Conservation (phyloP, 1,139 yeast genomes). For the Spencermartinsiella ligniputridi region DNA sequence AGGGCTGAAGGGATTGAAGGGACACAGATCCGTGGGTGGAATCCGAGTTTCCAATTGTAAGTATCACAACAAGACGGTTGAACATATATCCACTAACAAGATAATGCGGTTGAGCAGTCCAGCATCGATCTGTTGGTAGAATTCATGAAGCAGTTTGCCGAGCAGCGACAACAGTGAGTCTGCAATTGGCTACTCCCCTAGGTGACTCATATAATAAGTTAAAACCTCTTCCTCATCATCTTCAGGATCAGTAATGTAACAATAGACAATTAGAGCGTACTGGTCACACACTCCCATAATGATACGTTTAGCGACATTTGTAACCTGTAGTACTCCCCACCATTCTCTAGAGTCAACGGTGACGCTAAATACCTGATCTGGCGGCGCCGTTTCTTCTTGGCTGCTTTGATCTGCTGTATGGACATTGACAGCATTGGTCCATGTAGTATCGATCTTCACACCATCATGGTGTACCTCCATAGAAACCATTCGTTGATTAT, state of each 20-base stretch:
- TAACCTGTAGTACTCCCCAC: conserved; percentile 30
- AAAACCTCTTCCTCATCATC: conserved; percentile 20
- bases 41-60: conserved; percentile 73
- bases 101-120: conserved; percentile 73
- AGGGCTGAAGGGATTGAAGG: conserved; percentile 74
- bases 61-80: conserved; percentile 1
- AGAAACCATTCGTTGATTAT: conserved; percentile 25
- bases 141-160: conserved; percentile 62
- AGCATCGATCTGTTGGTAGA: conserved; percentile 59
- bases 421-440: conserved; percentile 26
- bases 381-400: background rate
- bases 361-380: conserved; percentile 8
- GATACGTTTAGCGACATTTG: conserved; percentile 27
- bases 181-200: conserved; percentile 8
- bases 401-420: conserved; percentile 15
- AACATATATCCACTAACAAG: conserved; percentile 25
- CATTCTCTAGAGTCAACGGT: conserved; percentile 33
- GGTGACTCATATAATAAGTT: conserved; percentile 23
- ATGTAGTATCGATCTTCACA: conserved; percentile 26
- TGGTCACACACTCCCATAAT: conserved; percentile 33
- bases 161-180: conserved; percentile 19
- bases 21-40: conserved; percentile 97
- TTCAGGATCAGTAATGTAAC: conserved; percentile 29
- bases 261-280: conserved; percentile 32
- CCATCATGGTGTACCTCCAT: conserved; percentile 25